Base-by-base conservation (phyloP, 805 yeast genomes). In the Monosporozyma siamensis region DNA sequence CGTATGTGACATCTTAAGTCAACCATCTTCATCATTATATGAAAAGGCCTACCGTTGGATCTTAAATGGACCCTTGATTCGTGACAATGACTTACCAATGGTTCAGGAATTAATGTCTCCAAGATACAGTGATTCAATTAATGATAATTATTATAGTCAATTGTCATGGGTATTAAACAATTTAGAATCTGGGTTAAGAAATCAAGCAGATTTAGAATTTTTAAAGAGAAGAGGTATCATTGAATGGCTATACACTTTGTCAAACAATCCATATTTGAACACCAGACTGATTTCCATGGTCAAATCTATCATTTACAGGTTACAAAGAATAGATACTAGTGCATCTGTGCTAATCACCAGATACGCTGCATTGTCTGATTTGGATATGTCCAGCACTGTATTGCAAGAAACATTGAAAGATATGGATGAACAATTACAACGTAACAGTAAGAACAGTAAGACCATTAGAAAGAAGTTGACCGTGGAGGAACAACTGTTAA, bases 21-120 rank as follows among this genome's bases (percentile, higher is more conserved):
- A 80, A 47, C 95, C 97, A 0, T 76, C 79, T 0, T 90, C 85
- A 48, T 72, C 70, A 51, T 58, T 90, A 17, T 84, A 81, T 59
- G 95, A 88, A 48, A 76, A 77, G 49, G 75, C 77, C 0, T 76
- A 70, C 51, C 72, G 80, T 45, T 86, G 78, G 71, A 68, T 88
- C 9, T 64, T 86, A 26, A 65, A 63, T 40, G 56, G 60, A n/a
- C 70, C 72, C 24, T 49, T 55, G 15, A 49, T 75, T 14, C 61
- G 61, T 30, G 40, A 55, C 0, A 58, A 60, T 41, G 77, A 73
- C 12, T 51, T 75, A 5, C 79, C 80, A 3, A 50, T 76, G 22
- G 63, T 57, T 42, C 58, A 56, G 31, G 56, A 53, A 27, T 63
- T 54, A 17, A 59, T 63, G 25, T 50, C 56, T 6, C 58, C 59